Evolutionary conservation across 495 filamentous ascomycete genomes (phyloP).

Genomic region (Trichoderma gamsii): DNA sequence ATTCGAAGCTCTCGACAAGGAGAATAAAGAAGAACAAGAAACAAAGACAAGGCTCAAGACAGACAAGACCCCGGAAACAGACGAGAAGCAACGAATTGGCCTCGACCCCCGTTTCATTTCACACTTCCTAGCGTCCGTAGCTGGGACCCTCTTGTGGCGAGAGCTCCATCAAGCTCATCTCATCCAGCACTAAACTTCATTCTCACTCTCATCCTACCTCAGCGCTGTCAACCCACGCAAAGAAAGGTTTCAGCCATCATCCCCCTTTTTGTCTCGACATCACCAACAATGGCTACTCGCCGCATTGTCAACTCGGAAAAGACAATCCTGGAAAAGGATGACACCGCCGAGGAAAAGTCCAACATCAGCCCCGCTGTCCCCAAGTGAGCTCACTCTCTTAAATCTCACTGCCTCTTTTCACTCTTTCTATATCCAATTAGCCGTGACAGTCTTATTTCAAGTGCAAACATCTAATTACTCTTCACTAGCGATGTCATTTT

Average conservation of each 20-base stretch:
- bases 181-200: neutral
- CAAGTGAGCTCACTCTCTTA: conserved; percentile 46
- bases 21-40: neutral
- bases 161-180: conserved; percentile 13
- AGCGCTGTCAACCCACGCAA: neutral
- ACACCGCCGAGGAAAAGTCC: conserved; percentile 39
- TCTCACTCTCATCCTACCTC: neutral
- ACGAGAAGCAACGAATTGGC: neutral
- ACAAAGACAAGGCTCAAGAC: neutral
- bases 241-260: neutral
- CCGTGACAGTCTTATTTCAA: too few relatives aligned
- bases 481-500: conserved; percentile 67
- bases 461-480: conserved; percentile 20
- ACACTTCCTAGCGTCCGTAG: neutral
- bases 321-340: conserved; percentile 48
- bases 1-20: neutral
- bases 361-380: conserved; percentile 64
- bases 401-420: neutral
- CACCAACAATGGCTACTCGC: conserved; percentile 50
- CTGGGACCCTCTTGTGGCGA: conserved; percentile 12
- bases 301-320: conserved; percentile 51
- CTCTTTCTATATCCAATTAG: neutral
- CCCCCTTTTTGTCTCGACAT: neutral
- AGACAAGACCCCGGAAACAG: neutral
- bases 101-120: neutral